phyloP scores from a whole-genome alignment of 495 filamentous ascomycete species.

The Podospora pseudocomata region DNA sequence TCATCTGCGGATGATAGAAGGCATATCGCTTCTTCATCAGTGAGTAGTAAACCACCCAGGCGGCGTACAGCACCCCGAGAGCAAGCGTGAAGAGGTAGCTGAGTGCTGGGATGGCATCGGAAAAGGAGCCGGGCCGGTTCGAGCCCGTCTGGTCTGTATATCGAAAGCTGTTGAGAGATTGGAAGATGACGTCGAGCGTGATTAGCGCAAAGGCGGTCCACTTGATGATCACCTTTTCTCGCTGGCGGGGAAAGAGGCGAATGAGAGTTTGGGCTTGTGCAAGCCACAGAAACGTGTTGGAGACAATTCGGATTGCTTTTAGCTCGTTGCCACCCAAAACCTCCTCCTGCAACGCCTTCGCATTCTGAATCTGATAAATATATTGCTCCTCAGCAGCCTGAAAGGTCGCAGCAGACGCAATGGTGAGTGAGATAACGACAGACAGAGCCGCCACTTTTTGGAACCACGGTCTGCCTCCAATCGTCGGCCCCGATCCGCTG shows the following conservation, averaged over 20 bases:
- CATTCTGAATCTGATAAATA: slow-evolving; percentile 64
- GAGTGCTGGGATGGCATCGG: slow-evolving; percentile 85
- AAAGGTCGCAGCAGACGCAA: slow-evolving; percentile 89
- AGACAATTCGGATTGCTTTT: slow-evolving; percentile 83
- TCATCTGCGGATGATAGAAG: slow-evolving; percentile 90
- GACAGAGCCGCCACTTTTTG: slow-evolving; percentile 91
- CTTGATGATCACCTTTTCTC: slow-evolving; percentile 97
- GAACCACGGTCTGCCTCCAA: slow-evolving; percentile 91
- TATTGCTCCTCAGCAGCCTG: slow-evolving; percentile 77
- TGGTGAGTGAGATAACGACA: slow-evolving; percentile 87
- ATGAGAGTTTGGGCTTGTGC: slow-evolving; percentile 96
- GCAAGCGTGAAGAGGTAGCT: slow-evolving; percentile 92
- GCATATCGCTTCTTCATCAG: slow-evolving; percentile 89
- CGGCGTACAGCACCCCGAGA: slow-evolving; percentile 83
- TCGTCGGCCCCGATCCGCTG: slow-evolving; percentile 71
- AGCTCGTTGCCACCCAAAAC: slow-evolving; percentile 82
- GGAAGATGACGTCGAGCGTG: slow-evolving; percentile 82
- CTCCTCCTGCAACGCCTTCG: slow-evolving; percentile 61
- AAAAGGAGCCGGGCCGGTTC: slow-evolving; percentile 66
- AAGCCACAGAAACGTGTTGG: slow-evolving; percentile 93
- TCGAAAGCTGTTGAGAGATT: slow-evolving; percentile 81
- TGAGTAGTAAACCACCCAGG: slow-evolving; percentile 94
- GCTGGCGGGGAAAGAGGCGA: slow-evolving; percentile 89
- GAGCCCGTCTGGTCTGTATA: slow-evolving; percentile 47
- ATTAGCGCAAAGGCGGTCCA: slow-evolving; percentile 96